phyloP scores from a whole-genome alignment of 2,329 filamentous ascomycete genomes.

The Neocucurbitaria cava region DNA sequence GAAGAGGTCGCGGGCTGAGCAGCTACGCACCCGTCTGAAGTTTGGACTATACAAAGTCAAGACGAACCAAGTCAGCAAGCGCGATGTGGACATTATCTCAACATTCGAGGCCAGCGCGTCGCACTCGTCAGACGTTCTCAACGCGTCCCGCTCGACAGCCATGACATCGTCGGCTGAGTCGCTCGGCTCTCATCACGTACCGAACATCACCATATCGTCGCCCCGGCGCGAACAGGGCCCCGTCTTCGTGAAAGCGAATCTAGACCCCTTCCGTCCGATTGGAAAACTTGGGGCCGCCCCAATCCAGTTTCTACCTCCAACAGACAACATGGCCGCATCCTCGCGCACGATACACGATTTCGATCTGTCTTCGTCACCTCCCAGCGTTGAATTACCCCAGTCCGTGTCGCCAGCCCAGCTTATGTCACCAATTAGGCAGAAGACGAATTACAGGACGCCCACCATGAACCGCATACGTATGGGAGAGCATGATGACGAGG shows the following conservation, averaged over 20 bases:
- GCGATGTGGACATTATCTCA: conserved; percentile 63
- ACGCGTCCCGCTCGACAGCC: conserved; percentile 29
- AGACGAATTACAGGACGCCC: conserved; percentile 18
- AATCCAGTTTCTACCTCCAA: conserved; percentile 42
- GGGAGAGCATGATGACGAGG: conserved; percentile 21
- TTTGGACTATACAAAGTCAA: conserved; percentile 78
- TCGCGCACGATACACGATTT: conserved; percentile 45
- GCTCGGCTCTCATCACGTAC: conserved; percentile 19
- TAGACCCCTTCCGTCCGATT: conserved; percentile 41
- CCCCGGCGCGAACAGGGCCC: conserved; percentile 28
- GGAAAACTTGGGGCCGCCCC: conserved; percentile 47
- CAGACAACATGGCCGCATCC: conserved; percentile 41
- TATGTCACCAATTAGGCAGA: conserved; percentile 22
- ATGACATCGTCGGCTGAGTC: conserved; percentile 24
- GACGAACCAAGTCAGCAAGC: conserved; percentile 73
- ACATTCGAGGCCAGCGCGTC: conserved; percentile 33
- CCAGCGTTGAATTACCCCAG: conserved; percentile 17
- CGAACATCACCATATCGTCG: conserved; percentile 41
- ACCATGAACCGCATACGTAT: conserved; percentile 18
- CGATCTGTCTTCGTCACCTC: conserved; percentile 40
- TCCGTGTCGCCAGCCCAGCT: conserved; percentile 29
- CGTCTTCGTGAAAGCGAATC: conserved; percentile 37
- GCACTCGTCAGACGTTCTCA: conserved; percentile 19
- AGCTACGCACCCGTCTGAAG: conserved; percentile 71
- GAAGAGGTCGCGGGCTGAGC: conserved; percentile 65